A percentile compares a stretch with the other conserved stretches of the same genome.
These are phyloP conservation scores for Leccinum rimulosum DNA, from an alignment of 768 basidiomycete genomes.

Conservation along the genomic window DNA sequence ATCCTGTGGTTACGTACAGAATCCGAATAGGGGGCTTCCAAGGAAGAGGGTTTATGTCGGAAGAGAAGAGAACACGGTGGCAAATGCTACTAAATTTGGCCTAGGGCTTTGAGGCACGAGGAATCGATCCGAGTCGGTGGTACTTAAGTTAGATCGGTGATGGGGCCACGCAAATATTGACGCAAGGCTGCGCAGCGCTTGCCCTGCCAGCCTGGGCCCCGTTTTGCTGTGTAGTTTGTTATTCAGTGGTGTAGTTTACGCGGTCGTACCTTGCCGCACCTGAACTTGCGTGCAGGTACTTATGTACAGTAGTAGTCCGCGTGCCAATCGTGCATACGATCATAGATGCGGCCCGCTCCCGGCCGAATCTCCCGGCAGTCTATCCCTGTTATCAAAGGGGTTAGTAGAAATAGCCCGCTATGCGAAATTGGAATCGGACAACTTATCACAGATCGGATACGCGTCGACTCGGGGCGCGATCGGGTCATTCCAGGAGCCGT, in stretches of 20 bases:
- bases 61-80: background rate
- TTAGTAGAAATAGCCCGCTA: background rate
- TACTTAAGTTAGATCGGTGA: background rate
- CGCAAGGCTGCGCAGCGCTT: background rate
- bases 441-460: background rate
- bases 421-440: background rate
- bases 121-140: background rate
- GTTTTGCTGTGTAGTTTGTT: background rate
- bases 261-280: background rate
- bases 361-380: background rate
- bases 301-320: background rate
- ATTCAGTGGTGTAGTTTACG: background rate
- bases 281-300: background rate
- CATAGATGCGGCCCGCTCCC: background rate
- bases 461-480: background rate
- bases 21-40: background rate
- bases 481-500: background rate
- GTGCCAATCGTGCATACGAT: background rate
- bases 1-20: no score
- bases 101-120: background rate
- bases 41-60: background rate
- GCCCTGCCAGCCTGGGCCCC: background rate
- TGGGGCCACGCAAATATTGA: background rate
- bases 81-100: background rate
- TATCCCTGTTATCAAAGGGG: background rate